Base-by-base conservation (phyloP, 768 basidiomycete species). In the Tubosaeta sp. region DNA sequence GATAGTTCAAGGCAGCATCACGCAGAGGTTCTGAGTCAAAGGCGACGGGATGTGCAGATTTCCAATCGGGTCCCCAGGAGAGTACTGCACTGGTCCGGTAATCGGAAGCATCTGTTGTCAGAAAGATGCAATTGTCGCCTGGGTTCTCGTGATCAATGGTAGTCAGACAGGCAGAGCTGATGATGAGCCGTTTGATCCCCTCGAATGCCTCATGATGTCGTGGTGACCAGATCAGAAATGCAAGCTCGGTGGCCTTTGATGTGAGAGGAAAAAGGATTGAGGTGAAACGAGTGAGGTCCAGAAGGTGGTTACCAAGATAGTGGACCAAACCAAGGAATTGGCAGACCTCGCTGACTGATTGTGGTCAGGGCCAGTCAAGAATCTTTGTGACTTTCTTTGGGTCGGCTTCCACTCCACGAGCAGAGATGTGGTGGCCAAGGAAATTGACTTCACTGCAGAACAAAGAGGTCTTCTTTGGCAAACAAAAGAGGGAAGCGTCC, bases 1-100 rank as follows among this genome's bases (percentile, higher is more conserved):
- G 67, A 21, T 72, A 72, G 47, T 69, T 68, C 2, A 63, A 51
- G 1, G 10, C 19, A 5, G 30, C 30, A 21, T 19, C 19, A 1
- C 30, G 13, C 1, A 44, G 29, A 2, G 29, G 29, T 12, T 19
- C 29, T 3, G 29, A 44, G 18, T 44, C 43, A 19, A 44, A 44
- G 3, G 27, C 29, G 13, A 44, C 18, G 30, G 29, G 42, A 6
- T 5, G 9, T 3, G 42, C 29, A 19, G 42, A 19, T 4, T 29
- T 13, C n/a, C 27, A 31, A 14, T 44, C 43, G 0, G 9, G n/a
- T 14, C 43, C 43, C 43, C 43, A 44, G 7, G 29, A 30, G 2
- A 44, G 29, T 2, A 44, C 29, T 13, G 18, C 12, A 13, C 43
- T 29, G 11, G 43, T 30, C 0, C 29, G 6, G 8, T 19, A 21